A percentile compares a stretch with the other conserved stretches of the same genome.
phyloP scores from a whole-genome alignment of 805 yeast genomes.

The Wilhelminamyces savonicus region DNA sequence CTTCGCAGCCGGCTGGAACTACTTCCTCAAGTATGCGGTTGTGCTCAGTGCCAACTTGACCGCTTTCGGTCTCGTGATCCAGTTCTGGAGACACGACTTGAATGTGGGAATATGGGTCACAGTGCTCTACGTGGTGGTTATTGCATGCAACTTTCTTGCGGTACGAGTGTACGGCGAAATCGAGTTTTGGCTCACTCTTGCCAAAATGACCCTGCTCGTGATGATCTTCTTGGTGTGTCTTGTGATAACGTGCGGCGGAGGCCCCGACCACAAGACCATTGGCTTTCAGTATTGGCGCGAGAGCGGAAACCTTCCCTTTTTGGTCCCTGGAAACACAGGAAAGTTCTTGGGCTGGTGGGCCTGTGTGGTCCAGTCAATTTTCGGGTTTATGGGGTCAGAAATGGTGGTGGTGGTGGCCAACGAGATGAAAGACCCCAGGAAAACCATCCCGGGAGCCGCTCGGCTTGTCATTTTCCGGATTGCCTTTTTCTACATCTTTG shows the following conservation, averaged over 20 bases:
- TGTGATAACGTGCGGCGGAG: slow-evolving; percentile 32
- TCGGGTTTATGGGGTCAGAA: no score
- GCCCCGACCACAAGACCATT: slow-evolving; percentile 28
- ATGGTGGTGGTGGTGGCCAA: no score
- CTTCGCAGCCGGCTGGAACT: slow-evolving; percentile 34
- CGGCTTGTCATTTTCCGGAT: slow-evolving; percentile 18
- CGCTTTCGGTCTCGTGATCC: slow-evolving; percentile 32
- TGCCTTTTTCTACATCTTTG: slow-evolving; percentile 15
- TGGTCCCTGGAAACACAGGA: no score
- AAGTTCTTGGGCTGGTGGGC: no score
- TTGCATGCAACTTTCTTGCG: slow-evolving; percentile 26
- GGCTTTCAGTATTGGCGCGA: slow-evolving; percentile 27
- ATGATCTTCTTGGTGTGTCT: slow-evolving; percentile 32
- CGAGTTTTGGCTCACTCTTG: slow-evolving; percentile 23
- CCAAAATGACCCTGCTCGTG: slow-evolving; percentile 28
- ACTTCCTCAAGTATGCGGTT: slow-evolving; percentile 32
- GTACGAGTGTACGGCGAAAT: slow-evolving; percentile 35
- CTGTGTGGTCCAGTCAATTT: no score
- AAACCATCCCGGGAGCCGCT: slow-evolving; percentile 17
- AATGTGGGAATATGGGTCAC: slow-evolving; percentile 34
- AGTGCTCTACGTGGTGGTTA: slow-evolving; percentile 23
- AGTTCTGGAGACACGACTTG: slow-evolving; percentile 25
- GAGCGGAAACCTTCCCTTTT: no score
- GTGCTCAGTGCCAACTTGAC: slow-evolving; percentile 33
- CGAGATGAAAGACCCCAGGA: slow-evolving; percentile 16